Evolutionary conservation across 2,329 filamentous ascomycete genomes (phyloP).

Genomic region (Myriosclerotinia duriaeana): DNA sequence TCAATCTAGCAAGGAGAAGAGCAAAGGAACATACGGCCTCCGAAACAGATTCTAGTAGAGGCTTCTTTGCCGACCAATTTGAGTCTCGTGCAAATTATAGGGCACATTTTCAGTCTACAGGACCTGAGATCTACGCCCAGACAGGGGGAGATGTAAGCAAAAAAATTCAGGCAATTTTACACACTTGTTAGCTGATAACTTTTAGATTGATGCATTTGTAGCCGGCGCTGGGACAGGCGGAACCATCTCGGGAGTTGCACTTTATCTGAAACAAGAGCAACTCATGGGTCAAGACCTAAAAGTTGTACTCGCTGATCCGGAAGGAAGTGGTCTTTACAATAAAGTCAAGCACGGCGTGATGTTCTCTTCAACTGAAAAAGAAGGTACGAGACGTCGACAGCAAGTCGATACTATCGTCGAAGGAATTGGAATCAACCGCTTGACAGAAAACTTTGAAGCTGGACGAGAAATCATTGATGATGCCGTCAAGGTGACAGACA

Average conservation of each 20-base stretch:
- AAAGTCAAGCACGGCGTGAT: constrained; percentile 91
- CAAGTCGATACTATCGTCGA: constrained; percentile 97
- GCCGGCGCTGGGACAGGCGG: constrained; percentile 93
- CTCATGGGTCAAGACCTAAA: constrained; percentile 47
- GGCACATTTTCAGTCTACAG: constrained; percentile 79
- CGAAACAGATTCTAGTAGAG: constrained; percentile 61
- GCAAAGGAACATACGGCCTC: constrained; percentile 70
- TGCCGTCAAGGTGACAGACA: constrained; percentile 82
- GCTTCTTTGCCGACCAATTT: constrained; percentile 96
- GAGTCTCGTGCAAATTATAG: constrained; percentile 86
- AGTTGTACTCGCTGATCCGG: constrained; percentile 87
- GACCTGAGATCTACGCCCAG: constrained; percentile 84
- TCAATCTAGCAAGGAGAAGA: constrained; percentile 80
- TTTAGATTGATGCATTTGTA: constrained; percentile 77
- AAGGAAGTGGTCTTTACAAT: constrained; percentile 91
- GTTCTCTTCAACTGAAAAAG: constrained; percentile 84
- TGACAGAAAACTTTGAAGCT: constrained; percentile 91
- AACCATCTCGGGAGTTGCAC: constrained; percentile 83
- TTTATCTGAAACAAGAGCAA: constrained; percentile 70
- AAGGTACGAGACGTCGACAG: constrained; percentile 83
- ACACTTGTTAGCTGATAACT: constrained; percentile 24
- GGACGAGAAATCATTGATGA: constrained; percentile 86
- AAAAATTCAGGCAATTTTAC: background rate
- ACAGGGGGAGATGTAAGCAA: constrained; percentile 55
- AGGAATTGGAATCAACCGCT: constrained; percentile 89